Conservation (phyloP, 202 grass and related monocot species). For the Panicum hallii region DNA sequence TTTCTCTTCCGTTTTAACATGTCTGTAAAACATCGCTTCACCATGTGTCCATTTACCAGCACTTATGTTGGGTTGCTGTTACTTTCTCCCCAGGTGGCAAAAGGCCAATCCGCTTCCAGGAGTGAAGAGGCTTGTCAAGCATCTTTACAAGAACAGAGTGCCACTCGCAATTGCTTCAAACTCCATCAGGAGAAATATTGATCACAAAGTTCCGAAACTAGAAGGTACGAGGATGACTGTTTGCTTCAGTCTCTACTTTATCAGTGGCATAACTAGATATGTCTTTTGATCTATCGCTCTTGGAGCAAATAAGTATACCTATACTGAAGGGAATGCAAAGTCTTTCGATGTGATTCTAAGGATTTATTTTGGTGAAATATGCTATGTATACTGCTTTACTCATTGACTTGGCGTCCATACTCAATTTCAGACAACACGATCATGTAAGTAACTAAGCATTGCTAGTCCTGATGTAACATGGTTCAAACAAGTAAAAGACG, state of each 20-base stretch:
- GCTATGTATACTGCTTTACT: constrained; percentile 7
- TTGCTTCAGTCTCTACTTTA: background rate
- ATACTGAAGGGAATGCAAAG: background rate
- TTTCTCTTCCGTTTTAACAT: constrained; percentile 16
- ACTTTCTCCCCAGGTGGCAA: constrained; percentile 62
- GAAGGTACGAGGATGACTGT: constrained; percentile 49
- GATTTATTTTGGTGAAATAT: background rate
- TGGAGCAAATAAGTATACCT: background rate
- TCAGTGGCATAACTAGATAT: constrained; percentile 6
- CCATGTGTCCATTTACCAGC: background rate
- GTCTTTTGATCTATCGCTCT: background rate
- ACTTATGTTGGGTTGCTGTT: background rate
- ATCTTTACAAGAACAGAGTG: constrained; percentile 72
- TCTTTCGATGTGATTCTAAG: background rate
- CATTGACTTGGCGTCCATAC: background rate
- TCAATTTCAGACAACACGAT: constrained; percentile 19
- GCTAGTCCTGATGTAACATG: background rate
- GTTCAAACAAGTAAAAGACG: background rate
- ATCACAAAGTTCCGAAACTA: constrained; percentile 65
- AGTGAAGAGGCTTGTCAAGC: constrained; percentile 73
- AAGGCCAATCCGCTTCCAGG: constrained; percentile 69
- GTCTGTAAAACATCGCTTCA: background rate
- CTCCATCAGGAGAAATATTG: constrained; percentile 78
- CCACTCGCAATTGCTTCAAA: constrained; percentile 89
- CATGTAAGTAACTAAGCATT: background rate